Percentiles rank a stretch among this genome's conserved stretches.
Evolutionary conservation across 1,284 basidiomycete species (phyloP).

Genomic region (Exobasidium cylindrosporum): DNA sequence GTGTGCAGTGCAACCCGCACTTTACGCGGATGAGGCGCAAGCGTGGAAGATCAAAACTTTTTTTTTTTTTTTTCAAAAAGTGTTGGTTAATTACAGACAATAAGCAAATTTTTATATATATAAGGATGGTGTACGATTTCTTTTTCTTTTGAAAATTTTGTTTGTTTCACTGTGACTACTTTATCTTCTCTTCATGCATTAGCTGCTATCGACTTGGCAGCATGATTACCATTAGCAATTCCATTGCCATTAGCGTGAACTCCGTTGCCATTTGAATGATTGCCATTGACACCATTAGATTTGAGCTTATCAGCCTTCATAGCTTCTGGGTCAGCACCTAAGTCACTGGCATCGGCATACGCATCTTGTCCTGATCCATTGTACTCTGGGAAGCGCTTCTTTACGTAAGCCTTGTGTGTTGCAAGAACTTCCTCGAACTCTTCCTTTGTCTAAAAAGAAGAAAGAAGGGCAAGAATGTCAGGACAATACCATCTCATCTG

Average conservation of each 20-base stretch:
- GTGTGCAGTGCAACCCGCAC: too few relatives aligned
- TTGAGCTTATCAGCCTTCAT: conserved; percentile 18
- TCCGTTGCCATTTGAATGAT: not conserved
- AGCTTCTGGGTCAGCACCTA: conserved; percentile 55
- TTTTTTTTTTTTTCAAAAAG: too few relatives aligned
- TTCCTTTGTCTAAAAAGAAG: conserved; percentile 34
- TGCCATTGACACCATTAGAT: not conserved
- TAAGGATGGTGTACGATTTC: too few relatives aligned
- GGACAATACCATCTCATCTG: too few relatives aligned
- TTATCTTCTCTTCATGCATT: too few relatives aligned
- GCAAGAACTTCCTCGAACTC: conserved; percentile 56
- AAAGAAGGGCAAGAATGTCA: too few relatives aligned
- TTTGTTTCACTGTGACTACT: too few relatives aligned
- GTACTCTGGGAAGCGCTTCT: conserved; percentile 47
- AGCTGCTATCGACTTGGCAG: not conserved
- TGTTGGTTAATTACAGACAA: too few relatives aligned
- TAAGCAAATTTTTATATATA: too few relatives aligned
- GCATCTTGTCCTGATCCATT: conserved; percentile 55
- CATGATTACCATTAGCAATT: not conserved
- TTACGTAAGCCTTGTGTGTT: conserved; percentile 57
- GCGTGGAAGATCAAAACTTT: too few relatives aligned
- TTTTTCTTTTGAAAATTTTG: too few relatives aligned
- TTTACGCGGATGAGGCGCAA: too few relatives aligned
- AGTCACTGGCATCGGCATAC: conserved; percentile 58
- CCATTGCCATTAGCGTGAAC: not conserved